Conservation (phyloP, 352 stramenopile genomes). For the Pythium phragmiticola region DNA sequence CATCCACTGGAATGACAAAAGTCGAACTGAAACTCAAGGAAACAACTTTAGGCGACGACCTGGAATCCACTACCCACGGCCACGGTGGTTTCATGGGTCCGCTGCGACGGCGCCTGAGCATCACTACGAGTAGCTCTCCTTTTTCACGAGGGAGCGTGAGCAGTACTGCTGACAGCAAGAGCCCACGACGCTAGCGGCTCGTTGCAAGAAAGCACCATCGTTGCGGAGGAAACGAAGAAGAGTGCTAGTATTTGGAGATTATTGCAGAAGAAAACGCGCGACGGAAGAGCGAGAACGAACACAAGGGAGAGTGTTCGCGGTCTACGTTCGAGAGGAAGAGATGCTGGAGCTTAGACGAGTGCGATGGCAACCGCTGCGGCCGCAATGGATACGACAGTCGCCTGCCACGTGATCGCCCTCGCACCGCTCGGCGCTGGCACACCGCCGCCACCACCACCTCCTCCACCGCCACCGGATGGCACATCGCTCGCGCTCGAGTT, state of each 20-base stretch:
- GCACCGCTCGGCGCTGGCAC: constrained; percentile 11
- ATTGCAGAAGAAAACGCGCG: neutral
- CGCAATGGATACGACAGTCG: constrained; percentile 13
- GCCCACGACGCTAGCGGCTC: neutral
- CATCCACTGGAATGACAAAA: constrained; percentile 35
- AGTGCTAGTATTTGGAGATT: too few species aligned
- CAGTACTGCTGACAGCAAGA: neutral
- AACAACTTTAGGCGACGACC: constrained; percentile 47
- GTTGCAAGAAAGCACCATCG: neutral
- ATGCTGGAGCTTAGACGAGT: constrained; percentile 16
- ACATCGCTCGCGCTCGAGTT: neutral
- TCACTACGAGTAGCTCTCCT: neutral
- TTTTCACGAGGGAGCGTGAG: neutral
- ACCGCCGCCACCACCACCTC: neutral
- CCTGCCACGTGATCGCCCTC: constrained; percentile 17
- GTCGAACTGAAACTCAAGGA: constrained; percentile 65
- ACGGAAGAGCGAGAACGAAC: neutral
- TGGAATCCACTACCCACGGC: constrained; percentile 16
- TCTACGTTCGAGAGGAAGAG: neutral
- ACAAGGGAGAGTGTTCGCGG: neutral
- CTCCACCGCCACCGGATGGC: neutral
- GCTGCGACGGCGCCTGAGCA: constrained; percentile 11
- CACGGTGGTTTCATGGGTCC: constrained; percentile 4
- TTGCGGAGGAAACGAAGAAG: too few species aligned
- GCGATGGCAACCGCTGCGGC: constrained; percentile 15